A percentile compares a stretch with the other conserved stretches of the same genome.
Evolutionary conservation across 139 green algal genomes (phyloP).

Genomic region (Chlamydomonas sp.): DNA sequence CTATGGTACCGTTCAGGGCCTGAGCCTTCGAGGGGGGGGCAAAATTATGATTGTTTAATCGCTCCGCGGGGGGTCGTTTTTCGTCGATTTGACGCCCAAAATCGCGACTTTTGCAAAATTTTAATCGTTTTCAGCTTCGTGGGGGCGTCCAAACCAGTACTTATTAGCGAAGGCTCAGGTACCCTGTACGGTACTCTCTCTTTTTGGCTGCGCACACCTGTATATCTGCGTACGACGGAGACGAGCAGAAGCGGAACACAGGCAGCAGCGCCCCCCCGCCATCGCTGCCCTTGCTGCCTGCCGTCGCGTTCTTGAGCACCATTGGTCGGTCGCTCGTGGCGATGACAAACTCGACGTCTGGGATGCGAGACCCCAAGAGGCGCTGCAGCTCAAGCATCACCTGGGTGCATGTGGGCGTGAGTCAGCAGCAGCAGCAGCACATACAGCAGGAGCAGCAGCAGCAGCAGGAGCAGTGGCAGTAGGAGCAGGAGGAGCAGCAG

Average conservation of each 20-base stretch:
- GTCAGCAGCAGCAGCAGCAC: neutral
- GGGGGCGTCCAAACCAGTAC: too few relatives aligned
- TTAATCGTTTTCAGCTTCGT: too few relatives aligned
- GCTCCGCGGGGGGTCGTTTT: too few relatives aligned
- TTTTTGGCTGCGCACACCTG: too few relatives aligned
- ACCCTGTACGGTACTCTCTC: too few relatives aligned
- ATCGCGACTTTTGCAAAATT: too few relatives aligned
- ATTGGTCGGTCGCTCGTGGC: conserved; percentile 24
- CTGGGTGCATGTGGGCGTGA: neutral
- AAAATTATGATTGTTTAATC: too few relatives aligned
- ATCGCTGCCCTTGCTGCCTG: too few relatives aligned
- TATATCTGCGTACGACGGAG: conserved; percentile 26
- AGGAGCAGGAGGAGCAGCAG: neutral
- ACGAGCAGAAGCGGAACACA: conserved; percentile 22
- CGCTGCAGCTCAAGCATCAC: conserved; percentile 28
- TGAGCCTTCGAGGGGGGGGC: too few relatives aligned
- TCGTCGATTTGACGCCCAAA: too few relatives aligned
- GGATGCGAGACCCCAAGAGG: conserved; percentile 27
- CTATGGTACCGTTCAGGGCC: too few relatives aligned
- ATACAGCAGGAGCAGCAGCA: neutral
- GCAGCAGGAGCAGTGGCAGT: neutral
- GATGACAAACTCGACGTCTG: conserved; percentile 36
- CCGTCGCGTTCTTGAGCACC: conserved; percentile 20
- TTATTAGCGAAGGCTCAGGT: too few relatives aligned
- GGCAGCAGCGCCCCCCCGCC: conserved; percentile 11